These are phyloP conservation scores for Corchorus capsularis DNA, from an alignment of 345 rosid genomes.

Conservation along the genomic window DNA sequence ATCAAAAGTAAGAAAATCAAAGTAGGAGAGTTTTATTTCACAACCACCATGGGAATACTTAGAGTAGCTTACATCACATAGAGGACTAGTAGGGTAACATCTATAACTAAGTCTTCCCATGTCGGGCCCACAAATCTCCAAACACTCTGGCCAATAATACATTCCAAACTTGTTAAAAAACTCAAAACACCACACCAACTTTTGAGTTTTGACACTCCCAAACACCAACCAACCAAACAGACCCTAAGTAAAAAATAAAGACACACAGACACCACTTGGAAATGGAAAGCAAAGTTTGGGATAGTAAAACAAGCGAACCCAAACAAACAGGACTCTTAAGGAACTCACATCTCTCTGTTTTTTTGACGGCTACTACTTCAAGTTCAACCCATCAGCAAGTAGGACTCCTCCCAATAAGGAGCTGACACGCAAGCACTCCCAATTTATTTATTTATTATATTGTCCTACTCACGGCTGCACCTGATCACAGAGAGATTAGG, in stretches of 20 bases:
- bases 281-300: not conserved
- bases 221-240: slow-evolving; percentile 5
- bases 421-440: slow-evolving; percentile 22
- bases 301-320: not conserved
- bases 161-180: not conserved
- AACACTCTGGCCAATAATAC: not conserved
- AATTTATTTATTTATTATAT: slow-evolving; percentile 18
- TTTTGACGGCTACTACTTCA: not conserved
- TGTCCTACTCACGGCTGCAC: slow-evolving; percentile 29
- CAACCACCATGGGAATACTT: not conserved
- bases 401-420: not conserved
- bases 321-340: not conserved
- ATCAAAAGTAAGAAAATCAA: not conserved
- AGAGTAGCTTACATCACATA: not conserved
- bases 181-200: not conserved
- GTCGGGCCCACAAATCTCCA: not conserved
- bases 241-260: not conserved
- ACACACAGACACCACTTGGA: not conserved
- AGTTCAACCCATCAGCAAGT: not conserved
- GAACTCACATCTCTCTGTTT: slow-evolving; percentile 34
- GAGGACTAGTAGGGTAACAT: not conserved
- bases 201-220: not conserved
- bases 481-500: slow-evolving; percentile 12
- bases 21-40: slow-evolving; percentile 25
- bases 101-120: slow-evolving; percentile 15